Conservation (phyloP, 495 filamentous ascomycete species). For the Penicillium argentinense region DNA sequence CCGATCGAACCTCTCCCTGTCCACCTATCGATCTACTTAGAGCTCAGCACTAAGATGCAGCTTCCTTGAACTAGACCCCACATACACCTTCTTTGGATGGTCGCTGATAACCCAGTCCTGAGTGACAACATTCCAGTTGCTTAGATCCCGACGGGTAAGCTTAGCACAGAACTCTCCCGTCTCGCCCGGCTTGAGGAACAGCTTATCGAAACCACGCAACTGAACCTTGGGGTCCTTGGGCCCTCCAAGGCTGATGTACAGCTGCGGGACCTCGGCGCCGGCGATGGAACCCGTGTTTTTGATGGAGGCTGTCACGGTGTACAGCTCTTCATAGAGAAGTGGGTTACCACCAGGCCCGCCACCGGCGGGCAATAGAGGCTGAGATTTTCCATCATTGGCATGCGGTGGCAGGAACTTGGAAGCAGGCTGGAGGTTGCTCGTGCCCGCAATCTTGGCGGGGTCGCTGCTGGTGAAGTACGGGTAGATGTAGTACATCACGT, state of each 20-base stretch:
- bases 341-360: slow-evolving; percentile 44
- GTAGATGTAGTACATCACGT: too few species aligned
- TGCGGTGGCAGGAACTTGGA: too few species aligned
- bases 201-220: slow-evolving; percentile 64
- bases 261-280: slow-evolving; percentile 59
- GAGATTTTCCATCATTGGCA: too few species aligned
- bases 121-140: slow-evolving; percentile 58
- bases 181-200: slow-evolving; percentile 37
- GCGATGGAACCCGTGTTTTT: slow-evolving; percentile 53
- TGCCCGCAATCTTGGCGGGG: too few species aligned
- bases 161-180: slow-evolving; percentile 49
- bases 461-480: too few species aligned
- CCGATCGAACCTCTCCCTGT: too few species aligned
- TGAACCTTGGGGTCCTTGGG: slow-evolving; percentile 9
- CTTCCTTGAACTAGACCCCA: too few species aligned
- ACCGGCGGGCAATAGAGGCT: too few species aligned
- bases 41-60: too few species aligned
- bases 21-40: too few species aligned
- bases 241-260: slow-evolving; percentile 51
- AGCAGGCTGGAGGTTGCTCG: not conserved
- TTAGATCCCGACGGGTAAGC: slow-evolving; percentile 60
- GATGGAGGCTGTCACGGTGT: slow-evolving; percentile 50
- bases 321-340: slow-evolving; percentile 58
- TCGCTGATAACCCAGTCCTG: slow-evolving; percentile 58
- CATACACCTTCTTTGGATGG: too few species aligned